Percentiles rank a stretch among this genome's conserved stretches.
Conservation (phyloP, 345 rosid genomes). For the Lagerstroemia speciosa region DNA sequence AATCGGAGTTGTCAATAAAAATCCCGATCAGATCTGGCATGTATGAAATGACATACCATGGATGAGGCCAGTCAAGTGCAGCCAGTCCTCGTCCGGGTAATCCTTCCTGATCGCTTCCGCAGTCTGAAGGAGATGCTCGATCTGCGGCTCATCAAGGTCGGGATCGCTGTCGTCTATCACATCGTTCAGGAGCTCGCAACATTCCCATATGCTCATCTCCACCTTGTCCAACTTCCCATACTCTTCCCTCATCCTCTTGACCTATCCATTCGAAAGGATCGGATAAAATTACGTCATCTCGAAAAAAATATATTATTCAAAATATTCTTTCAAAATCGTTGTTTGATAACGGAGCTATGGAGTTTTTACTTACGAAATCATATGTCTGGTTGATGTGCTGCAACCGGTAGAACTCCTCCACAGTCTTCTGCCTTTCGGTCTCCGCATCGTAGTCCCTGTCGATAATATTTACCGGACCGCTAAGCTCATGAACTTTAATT, state of each 20-base stretch:
- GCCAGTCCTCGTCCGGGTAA: constrained; percentile 51
- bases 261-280: constrained; percentile 16
- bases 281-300: neutral
- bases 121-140: constrained; percentile 47
- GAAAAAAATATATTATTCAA: neutral
- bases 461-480: too few species aligned
- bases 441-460: constrained; percentile 43
- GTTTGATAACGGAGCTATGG: too few species aligned
- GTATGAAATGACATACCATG: constrained; percentile 37
- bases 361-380: constrained; percentile 34
- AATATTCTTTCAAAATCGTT: neutral
- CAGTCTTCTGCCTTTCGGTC: constrained; percentile 39
- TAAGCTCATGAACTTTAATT: neutral
- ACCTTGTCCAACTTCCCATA: constrained; percentile 36
- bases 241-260: constrained; percentile 37
- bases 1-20: neutral
- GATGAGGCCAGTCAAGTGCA: constrained; percentile 54
- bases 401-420: constrained; percentile 41
- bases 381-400: constrained; percentile 51
- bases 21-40: neutral
- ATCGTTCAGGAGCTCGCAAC: constrained; percentile 48
- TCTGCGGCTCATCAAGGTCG: constrained; percentile 54
- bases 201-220: constrained; percentile 59
- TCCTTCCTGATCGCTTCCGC: constrained; percentile 57
- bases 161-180: constrained; percentile 56